A percentile compares a stretch with the other conserved stretches of the same genome.
phyloP scores from a whole-genome alignment of 208 protist genomes.

The Leishmania turanica region DNA sequence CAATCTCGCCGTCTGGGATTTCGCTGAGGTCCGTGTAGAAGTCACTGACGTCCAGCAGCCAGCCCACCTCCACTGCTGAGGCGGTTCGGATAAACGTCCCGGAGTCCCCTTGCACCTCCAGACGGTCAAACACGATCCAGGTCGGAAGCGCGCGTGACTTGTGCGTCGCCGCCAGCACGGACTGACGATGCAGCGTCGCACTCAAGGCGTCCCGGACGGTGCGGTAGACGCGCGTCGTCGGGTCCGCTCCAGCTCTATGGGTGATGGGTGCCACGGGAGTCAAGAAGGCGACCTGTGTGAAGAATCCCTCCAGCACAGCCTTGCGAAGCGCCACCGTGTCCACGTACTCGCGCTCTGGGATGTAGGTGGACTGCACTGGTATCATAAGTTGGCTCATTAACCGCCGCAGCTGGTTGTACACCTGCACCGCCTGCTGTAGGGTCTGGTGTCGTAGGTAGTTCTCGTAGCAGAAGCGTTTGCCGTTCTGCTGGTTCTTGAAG shows the following conservation, averaged over 20 bases:
- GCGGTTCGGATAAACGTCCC: slow-evolving; percentile 70
- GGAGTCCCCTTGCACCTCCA: slow-evolving; percentile 80
- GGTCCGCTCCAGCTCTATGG: neutral
- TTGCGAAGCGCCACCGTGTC: slow-evolving; percentile 77
- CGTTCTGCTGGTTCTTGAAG: slow-evolving; percentile 30
- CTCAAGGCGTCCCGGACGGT: slow-evolving; percentile 65
- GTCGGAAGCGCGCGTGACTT: slow-evolving; percentile 25
- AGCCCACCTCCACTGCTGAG: slow-evolving; percentile 71
- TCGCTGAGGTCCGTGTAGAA: slow-evolving; percentile 64
- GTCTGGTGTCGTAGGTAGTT: slow-evolving; percentile 73
- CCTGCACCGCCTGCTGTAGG: slow-evolving; percentile 67
- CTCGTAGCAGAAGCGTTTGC: slow-evolving; percentile 65
- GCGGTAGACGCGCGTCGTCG: slow-evolving; percentile 39
- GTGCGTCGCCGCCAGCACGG: slow-evolving; percentile 30
- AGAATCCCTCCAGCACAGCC: slow-evolving; percentile 85
- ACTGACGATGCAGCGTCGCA: slow-evolving; percentile 59
- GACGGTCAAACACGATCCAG: slow-evolving; percentile 88
- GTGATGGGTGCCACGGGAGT: neutral
- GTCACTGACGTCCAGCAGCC: slow-evolving; percentile 75
- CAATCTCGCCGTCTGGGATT: slow-evolving; percentile 74
- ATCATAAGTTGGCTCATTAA: slow-evolving; percentile 59
- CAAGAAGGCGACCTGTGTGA: slow-evolving; percentile 78
- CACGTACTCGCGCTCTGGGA: slow-evolving; percentile 39
- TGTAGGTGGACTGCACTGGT: slow-evolving; percentile 65
- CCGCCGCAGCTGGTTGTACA: slow-evolving; percentile 77